Evolutionary conservation across 2,329 filamentous ascomycete genomes (phyloP).

Genomic region (Pyrenophora teres): DNA sequence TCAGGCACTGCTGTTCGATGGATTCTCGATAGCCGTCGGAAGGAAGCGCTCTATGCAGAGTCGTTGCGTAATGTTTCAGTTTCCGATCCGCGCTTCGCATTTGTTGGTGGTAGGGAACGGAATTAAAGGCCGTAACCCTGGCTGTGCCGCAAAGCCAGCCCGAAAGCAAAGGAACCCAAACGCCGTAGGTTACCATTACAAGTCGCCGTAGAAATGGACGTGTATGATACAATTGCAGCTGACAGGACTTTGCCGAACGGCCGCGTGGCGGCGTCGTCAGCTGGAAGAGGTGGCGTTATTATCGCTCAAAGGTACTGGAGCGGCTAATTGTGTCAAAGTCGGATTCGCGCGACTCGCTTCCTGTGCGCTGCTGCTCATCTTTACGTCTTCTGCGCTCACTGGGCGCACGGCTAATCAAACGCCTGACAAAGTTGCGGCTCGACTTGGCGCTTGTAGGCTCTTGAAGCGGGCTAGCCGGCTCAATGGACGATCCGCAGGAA

Average conservation of each 20-base stretch:
- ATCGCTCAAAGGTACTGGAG: constrained; percentile 45
- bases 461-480: constrained; percentile 34
- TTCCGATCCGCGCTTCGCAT: constrained; percentile 12
- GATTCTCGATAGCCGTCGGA: constrained; percentile 8
- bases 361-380: constrained; percentile 34
- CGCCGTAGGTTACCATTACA: constrained; percentile 18
- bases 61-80: constrained; percentile 7
- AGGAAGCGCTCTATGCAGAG: constrained; percentile 5
- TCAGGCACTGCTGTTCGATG: constrained; percentile 4
- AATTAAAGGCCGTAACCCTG: constrained; percentile 15
- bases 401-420: constrained; percentile 51
- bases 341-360: constrained; percentile 41
- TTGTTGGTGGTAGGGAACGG: constrained; percentile 12
- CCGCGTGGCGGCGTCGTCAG: constrained; percentile 31
- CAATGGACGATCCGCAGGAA: constrained; percentile 34
- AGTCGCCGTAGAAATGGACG: constrained; percentile 26
- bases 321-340: constrained; percentile 41
- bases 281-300: constrained; percentile 24
- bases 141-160: constrained; percentile 11
- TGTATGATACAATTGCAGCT: constrained; percentile 24
- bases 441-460: constrained; percentile 41
- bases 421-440: constrained; percentile 46
- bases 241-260: constrained; percentile 17
- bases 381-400: constrained; percentile 49
- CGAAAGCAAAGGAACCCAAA: constrained; percentile 13